Percentiles rank a stretch among this genome's conserved stretches.
These are phyloP conservation scores for Scalesia atractyloides DNA, from an alignment of 129 eudicot genomes.

Conservation along the genomic window DNA sequence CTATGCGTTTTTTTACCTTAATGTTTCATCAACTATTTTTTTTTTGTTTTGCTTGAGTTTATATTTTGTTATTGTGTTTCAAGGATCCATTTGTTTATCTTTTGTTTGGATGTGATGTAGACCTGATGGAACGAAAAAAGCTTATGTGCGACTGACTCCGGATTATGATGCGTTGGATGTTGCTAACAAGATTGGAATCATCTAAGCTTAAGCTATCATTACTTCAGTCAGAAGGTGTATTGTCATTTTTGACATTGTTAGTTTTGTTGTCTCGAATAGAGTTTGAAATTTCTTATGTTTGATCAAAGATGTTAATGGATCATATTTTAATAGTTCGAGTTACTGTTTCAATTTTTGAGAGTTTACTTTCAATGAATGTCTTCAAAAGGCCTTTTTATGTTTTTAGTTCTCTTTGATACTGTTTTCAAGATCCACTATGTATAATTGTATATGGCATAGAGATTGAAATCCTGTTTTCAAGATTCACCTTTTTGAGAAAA, in stretches of 20 bases:
- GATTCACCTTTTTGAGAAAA: too few relatives aligned
- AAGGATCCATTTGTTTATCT: neutral
- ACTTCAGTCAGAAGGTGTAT: neutral
- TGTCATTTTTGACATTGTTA: constrained; percentile 19
- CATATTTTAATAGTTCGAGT: constrained; percentile 14
- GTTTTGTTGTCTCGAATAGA: constrained; percentile 36
- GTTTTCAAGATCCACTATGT: too few relatives aligned
- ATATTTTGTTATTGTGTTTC: neutral
- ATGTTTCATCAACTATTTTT: too few relatives aligned
- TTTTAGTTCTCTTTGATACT: too few relatives aligned
- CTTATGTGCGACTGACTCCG: constrained; percentile 58
- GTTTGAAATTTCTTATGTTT: constrained; percentile 15
- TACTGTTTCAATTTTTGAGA: neutral
- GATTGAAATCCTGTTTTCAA: too few relatives aligned
- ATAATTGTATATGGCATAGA: too few relatives aligned
- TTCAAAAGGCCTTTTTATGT: too few relatives aligned
- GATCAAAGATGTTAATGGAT: constrained; percentile 26
- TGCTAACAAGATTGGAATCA: constrained; percentile 65
- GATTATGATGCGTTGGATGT: constrained; percentile 66
- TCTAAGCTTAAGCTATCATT: constrained; percentile 23
- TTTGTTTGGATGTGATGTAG: constrained; percentile 26
- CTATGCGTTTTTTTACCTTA: too few relatives aligned
- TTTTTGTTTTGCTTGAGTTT: neutral
- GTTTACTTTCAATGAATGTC: neutral
- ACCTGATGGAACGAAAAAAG: constrained; percentile 67